Percentiles rank a stretch among this genome's conserved stretches.
These are phyloP conservation scores for Magnaporthales sp. DNA, from an alignment of 2,329 filamentous ascomycete genomes.

Conservation along the genomic window DNA sequence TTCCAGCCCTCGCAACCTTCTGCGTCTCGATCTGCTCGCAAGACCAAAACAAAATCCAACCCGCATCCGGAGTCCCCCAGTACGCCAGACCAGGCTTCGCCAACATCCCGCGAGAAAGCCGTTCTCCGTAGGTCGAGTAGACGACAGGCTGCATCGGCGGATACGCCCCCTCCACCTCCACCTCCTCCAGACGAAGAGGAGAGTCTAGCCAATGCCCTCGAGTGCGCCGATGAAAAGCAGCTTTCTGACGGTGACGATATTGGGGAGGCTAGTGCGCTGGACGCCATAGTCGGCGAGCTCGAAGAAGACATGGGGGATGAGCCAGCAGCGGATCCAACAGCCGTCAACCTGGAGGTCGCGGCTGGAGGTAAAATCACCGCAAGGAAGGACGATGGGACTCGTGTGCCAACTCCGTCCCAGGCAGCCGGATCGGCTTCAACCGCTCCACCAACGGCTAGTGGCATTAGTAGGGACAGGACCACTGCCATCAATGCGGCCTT, in stretches of 20 bases:
- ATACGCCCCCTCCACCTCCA: slow-evolving; percentile 40
- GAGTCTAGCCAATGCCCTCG: slow-evolving; percentile 61
- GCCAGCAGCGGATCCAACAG: slow-evolving; percentile 67
- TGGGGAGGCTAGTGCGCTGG: slow-evolving; percentile 59
- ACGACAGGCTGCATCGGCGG: slow-evolving; percentile 44
- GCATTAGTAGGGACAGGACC: slow-evolving; percentile 19
- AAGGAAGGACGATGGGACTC: slow-evolving; percentile 82
- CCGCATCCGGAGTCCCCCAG: slow-evolving; percentile 28
- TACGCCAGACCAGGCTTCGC: slow-evolving; percentile 35
- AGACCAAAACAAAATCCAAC: slow-evolving; percentile 28
- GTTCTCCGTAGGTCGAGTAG: slow-evolving; percentile 54
- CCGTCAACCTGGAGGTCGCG: slow-evolving; percentile 85
- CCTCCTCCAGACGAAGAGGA: slow-evolving; percentile 51
- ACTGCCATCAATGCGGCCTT: slow-evolving; percentile 26
- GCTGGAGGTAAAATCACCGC: slow-evolving; percentile 83
- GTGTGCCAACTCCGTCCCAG: slow-evolving; percentile 74
- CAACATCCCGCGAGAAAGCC: slow-evolving; percentile 48
- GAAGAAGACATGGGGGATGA: slow-evolving; percentile 76
- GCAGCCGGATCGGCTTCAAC: not conserved
- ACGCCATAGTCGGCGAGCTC: slow-evolving; percentile 83
- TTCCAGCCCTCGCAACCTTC: slow-evolving; percentile 30
- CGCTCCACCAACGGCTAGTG: slow-evolving; percentile 21
- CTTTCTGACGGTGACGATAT: slow-evolving; percentile 65
- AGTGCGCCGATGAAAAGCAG: slow-evolving; percentile 89
- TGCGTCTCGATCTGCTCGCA: slow-evolving; percentile 32